Evolutionary conservation across 2,329 filamentous ascomycete genomes (phyloP).

Genomic region (Huntiella decipiens): DNA sequence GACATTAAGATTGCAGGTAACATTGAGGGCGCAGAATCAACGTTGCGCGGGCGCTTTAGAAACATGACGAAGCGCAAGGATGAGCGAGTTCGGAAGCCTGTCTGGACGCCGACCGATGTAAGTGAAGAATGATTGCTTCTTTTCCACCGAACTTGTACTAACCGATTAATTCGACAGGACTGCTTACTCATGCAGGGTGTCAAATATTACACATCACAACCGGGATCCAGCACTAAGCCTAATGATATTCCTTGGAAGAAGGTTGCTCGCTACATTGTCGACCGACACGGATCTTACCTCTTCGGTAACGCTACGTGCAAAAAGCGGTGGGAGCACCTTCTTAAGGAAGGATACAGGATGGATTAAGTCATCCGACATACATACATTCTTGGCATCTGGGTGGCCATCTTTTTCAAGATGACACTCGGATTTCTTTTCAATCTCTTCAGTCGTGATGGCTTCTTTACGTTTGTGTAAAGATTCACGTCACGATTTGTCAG

Average conservation of each 20-base stretch:
- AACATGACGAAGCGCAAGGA: constrained; percentile 44
- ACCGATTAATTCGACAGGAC: too few species aligned
- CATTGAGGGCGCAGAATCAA: constrained; percentile 50
- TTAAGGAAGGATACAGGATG: constrained; percentile 11
- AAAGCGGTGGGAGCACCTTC: constrained; percentile 35
- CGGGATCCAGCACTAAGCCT: constrained; percentile 17
- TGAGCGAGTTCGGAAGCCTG: constrained; percentile 44
- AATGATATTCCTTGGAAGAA: constrained; percentile 33
- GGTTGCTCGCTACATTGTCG: constrained; percentile 33
- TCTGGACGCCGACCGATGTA: constrained; percentile 46
- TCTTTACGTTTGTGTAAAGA: too few species aligned
- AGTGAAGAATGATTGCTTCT: constrained; percentile 19
- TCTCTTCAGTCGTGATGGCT: not conserved
- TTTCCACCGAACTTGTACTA: not conserved
- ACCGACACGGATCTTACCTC: constrained; percentile 34
- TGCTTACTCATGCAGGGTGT: too few species aligned
- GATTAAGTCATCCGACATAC: too few species aligned
- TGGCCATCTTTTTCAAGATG: not conserved
- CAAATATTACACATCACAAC: too few species aligned
- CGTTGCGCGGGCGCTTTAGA: constrained; percentile 48
- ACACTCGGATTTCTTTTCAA: not conserved
- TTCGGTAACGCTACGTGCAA: constrained; percentile 41
- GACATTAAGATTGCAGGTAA: constrained; percentile 37
- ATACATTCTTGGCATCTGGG: too few species aligned
- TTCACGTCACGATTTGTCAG: too few species aligned